Evolutionary conservation across 164 flowering plant species (phyloP), one percentile per base, ranked within the genome.

Genomic region (Tetracentron sinense): DNA sequence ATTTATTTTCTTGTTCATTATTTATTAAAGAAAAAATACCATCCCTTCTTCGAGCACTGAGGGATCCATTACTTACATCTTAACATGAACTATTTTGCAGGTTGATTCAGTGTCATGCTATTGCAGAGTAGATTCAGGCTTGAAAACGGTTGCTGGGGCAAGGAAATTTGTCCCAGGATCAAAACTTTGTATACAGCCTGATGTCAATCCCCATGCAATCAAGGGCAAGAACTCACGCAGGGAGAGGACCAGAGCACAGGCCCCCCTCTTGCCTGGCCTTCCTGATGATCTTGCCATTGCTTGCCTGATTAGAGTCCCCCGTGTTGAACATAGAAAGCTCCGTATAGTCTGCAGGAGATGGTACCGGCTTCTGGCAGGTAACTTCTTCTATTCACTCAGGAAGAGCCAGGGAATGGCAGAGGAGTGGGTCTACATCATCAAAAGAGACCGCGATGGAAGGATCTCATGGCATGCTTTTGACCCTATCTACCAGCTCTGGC

Each of bases 281-380:
- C 98, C 97, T 31, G 97, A 93, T 75, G 98, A 93, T 79, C 96
- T 93, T 68, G 98, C 97, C 20, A 84, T 93, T 69, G 96, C 93
- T 61, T 93, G 98, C 74, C 79, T 93, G 46, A 82, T 90, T 14
- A 83, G 98, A 44, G 98, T 93, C 54, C 97, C 98, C 19, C 90
- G 97, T 22, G 85, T 80, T 42, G 98, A 93, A 67, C 98, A 93
- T 68, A 72, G 85, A 54, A 90, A 90, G 74, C 84, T 93, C 48
- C 91, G 98, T 49, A 68, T 93, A 42, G 98, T 93, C 48, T 90
- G 97, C 80, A 92, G 87, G 81, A 83, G 94, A 77, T 93, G 98
- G 98, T 78, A 78, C 56, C 85, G 88, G 28, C 94, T 93, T 61
- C 72, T 90, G 0, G 74, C 83, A 6, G 96, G 94, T 16, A 90